Evolutionary conservation across 2,329 filamentous ascomycete genomes (phyloP), one percentile per base, ranked within the genome.

Genomic region (Aspergillus pseudotamarii): DNA sequence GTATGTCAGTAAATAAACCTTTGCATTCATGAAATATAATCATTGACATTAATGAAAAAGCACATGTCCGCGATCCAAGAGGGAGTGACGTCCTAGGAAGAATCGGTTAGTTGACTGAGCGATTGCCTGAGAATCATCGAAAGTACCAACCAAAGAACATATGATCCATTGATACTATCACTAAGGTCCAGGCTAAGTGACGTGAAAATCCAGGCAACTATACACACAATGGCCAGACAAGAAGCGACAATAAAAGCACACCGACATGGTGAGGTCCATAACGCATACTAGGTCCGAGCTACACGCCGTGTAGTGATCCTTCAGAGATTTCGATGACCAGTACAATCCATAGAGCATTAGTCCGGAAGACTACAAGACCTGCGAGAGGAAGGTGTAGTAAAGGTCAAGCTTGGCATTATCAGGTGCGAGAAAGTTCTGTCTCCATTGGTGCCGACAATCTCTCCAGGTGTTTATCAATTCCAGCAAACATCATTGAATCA

Each of bases 1-100:
- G 67, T 59, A 67, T 69, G 75, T 77, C 67, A 77, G 75, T 76
- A 65, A 54, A 70, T 68, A 72, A 65, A 74, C 69, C 68, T 64
- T 64, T 62, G 63, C 59, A 69, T 43, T 54, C 43, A 41, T 12
- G 66, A 58, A 56, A 55, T 30, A 38, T 67, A 61, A 65, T 51
- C 58, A 56, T 56, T 60, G 54, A 36, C 66, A 62, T 63, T 55
- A 61, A 61, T 64, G 60, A 41, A 61, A 46, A 59, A 62, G 28
- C 66, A 66, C 68, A 59, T 62, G 64, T 69, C 70, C 68, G 67
- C 69, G 64, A 57, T 64, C 63, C 66, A 45, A 38, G 41, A 19
- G 32, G 26, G n/a, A 46, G 30, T 56, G 30, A 43, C 50, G 30
- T 23, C 46, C 53, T 61, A 43, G 11, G 55, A 21, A 16, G 55